Percentiles rank a stretch among this genome's conserved stretches.
Evolutionary conservation across 108 stramenopile species (phyloP).

Genomic region (Licmophora abbreviata): DNA sequence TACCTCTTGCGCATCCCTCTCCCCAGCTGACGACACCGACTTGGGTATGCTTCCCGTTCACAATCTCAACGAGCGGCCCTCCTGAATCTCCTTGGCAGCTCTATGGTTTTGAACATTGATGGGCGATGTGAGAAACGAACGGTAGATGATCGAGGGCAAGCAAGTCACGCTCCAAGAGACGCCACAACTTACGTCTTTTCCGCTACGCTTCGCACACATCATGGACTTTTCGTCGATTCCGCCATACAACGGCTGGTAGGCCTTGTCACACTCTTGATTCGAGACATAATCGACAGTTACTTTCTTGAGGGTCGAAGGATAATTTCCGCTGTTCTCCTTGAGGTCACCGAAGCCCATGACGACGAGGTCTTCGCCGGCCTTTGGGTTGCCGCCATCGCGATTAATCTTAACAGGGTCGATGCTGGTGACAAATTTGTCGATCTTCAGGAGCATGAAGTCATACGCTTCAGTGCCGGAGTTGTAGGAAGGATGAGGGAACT

Average conservation of each 20-base stretch:
- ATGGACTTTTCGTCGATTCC: slow-evolving; percentile 26
- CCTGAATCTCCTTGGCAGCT: slow-evolving; percentile 50
- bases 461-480: slow-evolving; percentile 3
- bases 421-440: not conserved
- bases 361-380: not conserved
- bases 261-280: slow-evolving; percentile 2
- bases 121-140: too few relatives aligned
- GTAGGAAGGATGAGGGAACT: slow-evolving; percentile 6
- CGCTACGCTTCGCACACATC: slow-evolving; percentile 43
- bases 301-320: not conserved
- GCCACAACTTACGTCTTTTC: slow-evolving; percentile 21
- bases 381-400: not conserved
- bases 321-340: not conserved
- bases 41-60: slow-evolving; percentile 4
- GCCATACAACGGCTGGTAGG: not conserved
- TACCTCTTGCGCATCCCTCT: slow-evolving; percentile 24
- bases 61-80: slow-evolving; percentile 20
- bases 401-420: not conserved
- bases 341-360: slow-evolving; percentile 15
- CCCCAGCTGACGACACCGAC: slow-evolving; percentile 29
- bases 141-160: too few relatives aligned
- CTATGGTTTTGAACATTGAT: too few relatives aligned
- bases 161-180: not conserved
- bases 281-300: slow-evolving; percentile 6
- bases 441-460: slow-evolving; percentile 11